Evolutionary conservation across 176 grass and related monocot species (phyloP), one percentile per base, ranked within the genome.

Genomic region (Ampelocalamus luodianensis): DNA sequence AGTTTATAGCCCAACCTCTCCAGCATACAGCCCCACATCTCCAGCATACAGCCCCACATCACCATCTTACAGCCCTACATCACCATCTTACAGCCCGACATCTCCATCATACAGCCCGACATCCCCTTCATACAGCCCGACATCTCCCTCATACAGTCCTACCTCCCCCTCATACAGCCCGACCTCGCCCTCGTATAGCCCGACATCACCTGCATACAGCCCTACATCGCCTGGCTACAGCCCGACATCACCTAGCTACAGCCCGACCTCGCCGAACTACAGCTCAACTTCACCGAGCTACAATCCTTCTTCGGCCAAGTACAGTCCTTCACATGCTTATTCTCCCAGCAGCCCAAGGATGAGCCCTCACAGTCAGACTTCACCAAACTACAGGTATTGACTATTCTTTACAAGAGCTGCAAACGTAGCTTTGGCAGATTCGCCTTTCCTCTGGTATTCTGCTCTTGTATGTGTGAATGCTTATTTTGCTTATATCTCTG

Each of bases 251-350:
- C 95, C 90, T 0, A 85, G 89, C 70, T 97, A 94, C 64, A 94
- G 81, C 56, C 90, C 94, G 0, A 91, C 94, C 4, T 94, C 89
- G 0, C 92, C 90, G n/a, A 90, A 72, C 26, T 95, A 95, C 62
- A 92, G 89, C 36, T 92, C 92, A 9, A 89, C 92, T 42, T 97
- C 95, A 16, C 86, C 96, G 3, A 95, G 92, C 59, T 98, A 98
- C 85, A 93, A 89, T 79, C 96, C 96, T 80, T 92, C 96, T 10
- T 86, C 88, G 18, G 83, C 83, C 38, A 82, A 90, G 38, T 90
- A 90, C 65, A 90, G 88, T 10, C 83, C 88, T 71, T 89, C 89
- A 4, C 95, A 91, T 8, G 89, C 95, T 16, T 98, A 98, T 56
- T 95, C 93, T 73, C 96, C 96, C 39, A 95, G 91, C 56, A 98